Conservation (phyloP, 1,284 basidiomycete genomes). For the Ceratobasidium sp. region DNA sequence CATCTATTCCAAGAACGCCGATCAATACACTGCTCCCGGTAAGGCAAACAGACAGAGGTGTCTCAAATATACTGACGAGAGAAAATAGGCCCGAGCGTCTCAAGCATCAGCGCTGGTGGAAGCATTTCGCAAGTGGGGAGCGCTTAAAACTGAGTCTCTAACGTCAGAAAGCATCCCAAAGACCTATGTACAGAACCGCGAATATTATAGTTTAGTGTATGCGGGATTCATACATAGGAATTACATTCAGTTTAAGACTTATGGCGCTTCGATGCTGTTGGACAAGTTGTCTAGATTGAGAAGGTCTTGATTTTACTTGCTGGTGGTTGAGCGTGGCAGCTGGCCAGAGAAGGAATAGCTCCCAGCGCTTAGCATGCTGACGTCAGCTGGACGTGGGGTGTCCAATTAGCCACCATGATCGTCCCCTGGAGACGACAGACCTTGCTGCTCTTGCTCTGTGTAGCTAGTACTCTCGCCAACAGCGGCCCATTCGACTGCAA, state of each 20-base stretch:
- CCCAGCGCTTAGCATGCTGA: slow-evolving; percentile 25
- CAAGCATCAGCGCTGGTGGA: slow-evolving; percentile 25
- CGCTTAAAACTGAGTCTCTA: neutral
- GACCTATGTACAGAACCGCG: too few relatives aligned
- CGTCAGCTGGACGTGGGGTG: slow-evolving; percentile 4
- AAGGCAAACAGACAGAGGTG: too few relatives aligned
- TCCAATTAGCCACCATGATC: slow-evolving; percentile 38
- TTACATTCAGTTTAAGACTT: too few relatives aligned
- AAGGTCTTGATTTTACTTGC: too few relatives aligned
- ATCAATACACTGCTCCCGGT: slow-evolving; percentile 29
- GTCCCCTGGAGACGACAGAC: slow-evolving; percentile 18
- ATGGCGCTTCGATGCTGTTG: too few relatives aligned
- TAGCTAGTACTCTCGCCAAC: slow-evolving; percentile 52
- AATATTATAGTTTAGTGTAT: too few relatives aligned
- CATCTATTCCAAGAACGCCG: slow-evolving; percentile 6
- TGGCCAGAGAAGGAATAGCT: too few relatives aligned
- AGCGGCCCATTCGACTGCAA: slow-evolving; percentile 61
- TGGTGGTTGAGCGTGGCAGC: too few relatives aligned
- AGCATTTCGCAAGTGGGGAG: slow-evolving; percentile 25
- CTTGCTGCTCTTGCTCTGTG: slow-evolving; percentile 46
- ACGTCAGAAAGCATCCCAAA: too few relatives aligned
- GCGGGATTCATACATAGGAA: too few relatives aligned
- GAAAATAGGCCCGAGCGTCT: slow-evolving; percentile 12
- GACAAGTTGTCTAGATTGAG: too few relatives aligned
- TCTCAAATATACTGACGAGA: neutral